These are phyloP conservation scores for Saccharomycopsis hybrid DNA, from an alignment of 1,139 yeast genomes.

Conservation along the genomic window DNA sequence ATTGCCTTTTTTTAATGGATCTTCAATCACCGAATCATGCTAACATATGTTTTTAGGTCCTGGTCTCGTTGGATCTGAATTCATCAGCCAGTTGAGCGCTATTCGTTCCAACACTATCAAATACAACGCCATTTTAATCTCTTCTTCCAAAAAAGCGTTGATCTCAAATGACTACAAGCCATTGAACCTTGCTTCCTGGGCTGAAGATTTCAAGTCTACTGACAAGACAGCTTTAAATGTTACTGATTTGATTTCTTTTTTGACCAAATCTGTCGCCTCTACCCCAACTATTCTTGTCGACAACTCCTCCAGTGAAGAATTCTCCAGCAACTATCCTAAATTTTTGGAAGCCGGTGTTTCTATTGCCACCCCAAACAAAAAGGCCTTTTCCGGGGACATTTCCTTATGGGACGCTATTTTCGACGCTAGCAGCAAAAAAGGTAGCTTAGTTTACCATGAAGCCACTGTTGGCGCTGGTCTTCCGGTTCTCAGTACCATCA, in stretches of 20 bases:
- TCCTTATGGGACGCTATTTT: slow-evolving; percentile 74
- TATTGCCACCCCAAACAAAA: slow-evolving; percentile 96
- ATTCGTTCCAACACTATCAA: slow-evolving; percentile 39
- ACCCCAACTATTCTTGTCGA: slow-evolving; percentile 79
- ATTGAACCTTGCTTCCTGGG: slow-evolving; percentile 57
- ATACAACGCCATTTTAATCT: slow-evolving; percentile 74
- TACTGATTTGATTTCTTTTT: slow-evolving; percentile 52
- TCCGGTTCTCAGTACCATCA: slow-evolving; percentile 84
- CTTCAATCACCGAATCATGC: slow-evolving; percentile 8
- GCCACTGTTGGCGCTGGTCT: slow-evolving; percentile 99
- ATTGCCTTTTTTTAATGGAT: neutral
- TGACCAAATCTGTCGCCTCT: slow-evolving; percentile 50
- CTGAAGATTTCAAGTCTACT: slow-evolving; percentile 36
- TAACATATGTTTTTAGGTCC: slow-evolving; percentile 42
- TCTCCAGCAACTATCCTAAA: slow-evolving; percentile 72
- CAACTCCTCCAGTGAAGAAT: slow-evolving; percentile 77
- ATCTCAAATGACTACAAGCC: slow-evolving; percentile 65
- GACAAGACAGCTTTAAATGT: slow-evolving; percentile 46
- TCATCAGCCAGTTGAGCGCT: slow-evolving; percentile 61
- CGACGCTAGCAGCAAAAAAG: slow-evolving; percentile 42
- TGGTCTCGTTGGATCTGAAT: slow-evolving; percentile 93
- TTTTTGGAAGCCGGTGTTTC: slow-evolving; percentile 77
- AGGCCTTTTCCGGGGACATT: slow-evolving; percentile 85
- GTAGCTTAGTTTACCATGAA: slow-evolving; percentile 90
- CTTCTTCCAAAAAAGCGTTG: slow-evolving; percentile 66